Evolutionary conservation across 176 grass and related monocot species (phyloP).

Genomic region (Oryza coarctata): DNA sequence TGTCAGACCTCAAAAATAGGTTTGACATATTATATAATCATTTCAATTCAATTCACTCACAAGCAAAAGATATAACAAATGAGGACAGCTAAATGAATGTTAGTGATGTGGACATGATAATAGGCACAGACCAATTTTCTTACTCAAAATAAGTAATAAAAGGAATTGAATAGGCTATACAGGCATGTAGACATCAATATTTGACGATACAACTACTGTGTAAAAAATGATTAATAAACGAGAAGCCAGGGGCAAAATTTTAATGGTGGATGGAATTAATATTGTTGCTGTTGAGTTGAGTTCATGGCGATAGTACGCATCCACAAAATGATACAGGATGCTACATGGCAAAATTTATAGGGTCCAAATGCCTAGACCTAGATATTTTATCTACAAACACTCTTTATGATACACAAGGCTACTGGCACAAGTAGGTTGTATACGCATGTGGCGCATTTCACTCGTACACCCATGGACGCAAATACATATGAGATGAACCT

Average conservation of each 20-base stretch:
- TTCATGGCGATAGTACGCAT: not conserved
- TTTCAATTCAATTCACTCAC: not conserved
- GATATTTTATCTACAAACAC: slow-evolving; percentile 17
- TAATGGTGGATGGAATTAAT: not conserved
- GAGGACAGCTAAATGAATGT: not conserved
- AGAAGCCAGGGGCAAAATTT: not conserved
- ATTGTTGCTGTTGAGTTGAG: no score
- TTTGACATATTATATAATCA: not conserved
- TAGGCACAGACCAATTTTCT: not conserved
- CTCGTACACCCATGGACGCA: not conserved
- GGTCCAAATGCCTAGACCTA: not conserved
- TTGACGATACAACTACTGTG: not conserved
- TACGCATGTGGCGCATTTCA: not conserved
- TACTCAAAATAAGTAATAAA: not conserved
- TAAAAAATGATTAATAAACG: not conserved
- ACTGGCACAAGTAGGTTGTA: not conserved
- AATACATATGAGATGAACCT: not conserved
- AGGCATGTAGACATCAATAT: not conserved
- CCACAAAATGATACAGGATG: not conserved
- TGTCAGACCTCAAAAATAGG: not conserved
- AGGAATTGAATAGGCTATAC: not conserved
- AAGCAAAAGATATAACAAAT: not conserved
- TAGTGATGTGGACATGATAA: not conserved
- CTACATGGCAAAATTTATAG: not conserved
- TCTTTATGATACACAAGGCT: not conserved